These are phyloP conservation scores for Ajuga reptans DNA, from an alignment of 305 asterid genomes.

Conservation along the genomic window DNA sequence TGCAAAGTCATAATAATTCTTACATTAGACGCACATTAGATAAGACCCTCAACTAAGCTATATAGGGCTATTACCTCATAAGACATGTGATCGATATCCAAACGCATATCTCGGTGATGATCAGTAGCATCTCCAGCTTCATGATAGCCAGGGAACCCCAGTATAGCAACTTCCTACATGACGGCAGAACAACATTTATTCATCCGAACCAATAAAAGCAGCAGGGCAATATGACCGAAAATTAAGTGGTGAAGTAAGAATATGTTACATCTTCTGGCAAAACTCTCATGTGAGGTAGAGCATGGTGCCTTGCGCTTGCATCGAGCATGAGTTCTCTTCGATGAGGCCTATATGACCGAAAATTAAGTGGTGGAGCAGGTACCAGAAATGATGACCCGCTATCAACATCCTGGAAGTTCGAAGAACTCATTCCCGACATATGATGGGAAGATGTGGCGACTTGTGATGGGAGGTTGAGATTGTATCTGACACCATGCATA, in stretches of 20 bases:
- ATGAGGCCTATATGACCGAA: constrained; percentile 58
- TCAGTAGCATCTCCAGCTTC: constrained; percentile 55
- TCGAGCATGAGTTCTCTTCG: constrained; percentile 53
- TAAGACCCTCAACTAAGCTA: not conserved
- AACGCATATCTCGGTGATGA: constrained; percentile 90
- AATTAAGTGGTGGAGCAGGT: constrained; percentile 58
- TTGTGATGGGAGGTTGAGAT: constrained; percentile 46
- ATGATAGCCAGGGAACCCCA: constrained; percentile 66
- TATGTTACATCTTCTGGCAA: constrained; percentile 53
- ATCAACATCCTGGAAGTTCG: constrained; percentile 50
- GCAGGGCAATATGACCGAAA: too few relatives aligned
- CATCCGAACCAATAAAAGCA: not conserved
- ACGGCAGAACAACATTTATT: not conserved
- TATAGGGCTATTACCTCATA: constrained; percentile 54
- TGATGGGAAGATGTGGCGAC: constrained; percentile 42
- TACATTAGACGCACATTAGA: not conserved
- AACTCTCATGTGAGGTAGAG: constrained; percentile 65
- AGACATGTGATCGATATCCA: constrained; percentile 96
- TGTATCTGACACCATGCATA: constrained; percentile 49
- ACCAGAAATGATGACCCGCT: constrained; percentile 47
- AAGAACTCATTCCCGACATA: constrained; percentile 31
- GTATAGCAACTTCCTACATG: constrained; percentile 68
- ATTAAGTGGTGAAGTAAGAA: not conserved
- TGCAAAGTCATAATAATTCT: not conserved
- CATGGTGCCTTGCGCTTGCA: constrained; percentile 38